Percentiles rank a stretch among this genome's conserved stretches.
Conservation (phyloP, 805 yeast species). For the Millerago galiae region DNA sequence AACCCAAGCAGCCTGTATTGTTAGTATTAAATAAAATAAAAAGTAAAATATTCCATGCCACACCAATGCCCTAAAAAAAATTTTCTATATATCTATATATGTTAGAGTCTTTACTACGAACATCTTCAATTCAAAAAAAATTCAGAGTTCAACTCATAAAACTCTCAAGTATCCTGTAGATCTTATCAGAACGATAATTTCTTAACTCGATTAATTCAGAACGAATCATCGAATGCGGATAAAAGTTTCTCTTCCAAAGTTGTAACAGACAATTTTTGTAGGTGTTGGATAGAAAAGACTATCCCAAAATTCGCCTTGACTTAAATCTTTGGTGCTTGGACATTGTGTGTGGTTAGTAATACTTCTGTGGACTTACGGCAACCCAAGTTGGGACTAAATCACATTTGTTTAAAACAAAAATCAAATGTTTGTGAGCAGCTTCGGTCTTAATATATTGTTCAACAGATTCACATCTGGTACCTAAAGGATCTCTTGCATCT, state of each 20-base stretch:
- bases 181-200: conserved; percentile 27
- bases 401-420: conserved; percentile 92
- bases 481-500: conserved; percentile 88
- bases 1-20: conserved; percentile 95
- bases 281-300: conserved; percentile 17
- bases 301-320: conserved; percentile 61
- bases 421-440: conserved; percentile 93
- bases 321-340: conserved; percentile 64
- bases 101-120: conserved; percentile 93
- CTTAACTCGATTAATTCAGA: conserved; percentile 33
- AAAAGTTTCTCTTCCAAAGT: conserved; percentile 83
- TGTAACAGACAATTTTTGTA: conserved; percentile 86
- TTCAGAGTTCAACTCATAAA: conserved; percentile 74
- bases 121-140: conserved; percentile 22
- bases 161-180: conserved; percentile 24
- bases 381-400: conserved; percentile 99
- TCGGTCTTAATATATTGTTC: conserved; percentile 90
- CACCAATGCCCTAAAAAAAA: too few relatives aligned
- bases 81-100: conserved; percentile 21
- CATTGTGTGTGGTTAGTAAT: conserved; percentile 7
- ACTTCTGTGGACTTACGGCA: conserved; percentile 73
- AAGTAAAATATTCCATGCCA: not conserved
- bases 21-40: conserved; percentile 12
- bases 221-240: conserved; percentile 49
- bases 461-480: conserved; percentile 90